A percentile compares a stretch with the other conserved stretches of the same genome.
Evolutionary conservation across 257 asterid species (phyloP).

Genomic region (Solanum infundibuliforme): DNA sequence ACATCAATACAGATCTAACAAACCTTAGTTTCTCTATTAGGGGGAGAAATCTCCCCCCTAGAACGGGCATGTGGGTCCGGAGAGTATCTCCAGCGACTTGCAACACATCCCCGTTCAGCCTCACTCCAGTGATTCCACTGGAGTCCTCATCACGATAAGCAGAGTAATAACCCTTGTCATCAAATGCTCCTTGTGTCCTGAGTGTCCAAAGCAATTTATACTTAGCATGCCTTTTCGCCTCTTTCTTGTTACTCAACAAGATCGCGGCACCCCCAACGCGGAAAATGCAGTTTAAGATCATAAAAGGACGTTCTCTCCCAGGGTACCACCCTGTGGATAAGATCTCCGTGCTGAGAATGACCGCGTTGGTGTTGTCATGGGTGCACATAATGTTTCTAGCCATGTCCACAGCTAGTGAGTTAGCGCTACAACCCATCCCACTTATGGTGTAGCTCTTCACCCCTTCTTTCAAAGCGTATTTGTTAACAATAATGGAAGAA

Average conservation of each 20-base stretch:
- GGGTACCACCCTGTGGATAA: slow-evolving; percentile 78
- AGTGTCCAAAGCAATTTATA: slow-evolving; percentile 39
- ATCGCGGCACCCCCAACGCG: slow-evolving; percentile 72
- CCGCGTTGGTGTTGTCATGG: slow-evolving; percentile 34
- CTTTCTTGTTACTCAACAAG: slow-evolving; percentile 38
- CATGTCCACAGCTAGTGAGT: slow-evolving; percentile 62
- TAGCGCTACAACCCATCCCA: slow-evolving; percentile 95
- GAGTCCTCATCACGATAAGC: slow-evolving; percentile 73
- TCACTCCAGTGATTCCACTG: slow-evolving; percentile 62
- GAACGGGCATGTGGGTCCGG: slow-evolving; percentile 35
- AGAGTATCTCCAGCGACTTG: slow-evolving; percentile 75
- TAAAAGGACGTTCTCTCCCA: slow-evolving; percentile 47
- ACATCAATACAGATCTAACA: slow-evolving; percentile 19
- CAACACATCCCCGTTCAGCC: slow-evolving; percentile 38
- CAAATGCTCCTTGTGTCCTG: slow-evolving; percentile 62
- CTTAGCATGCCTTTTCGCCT: slow-evolving; percentile 26
- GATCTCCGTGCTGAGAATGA: slow-evolving; percentile 70
- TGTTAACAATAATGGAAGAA: slow-evolving; percentile 40
- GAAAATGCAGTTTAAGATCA: slow-evolving; percentile 64
- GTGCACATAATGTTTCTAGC: slow-evolving; percentile 41
- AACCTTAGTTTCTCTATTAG: slow-evolving; percentile 34
- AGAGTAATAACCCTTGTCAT: slow-evolving; percentile 47
- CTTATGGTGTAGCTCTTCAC: slow-evolving; percentile 50
- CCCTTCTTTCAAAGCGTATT: slow-evolving; percentile 43
- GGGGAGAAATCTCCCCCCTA: slow-evolving; percentile 52